phyloP scores from a whole-genome alignment of 805 yeast genomes.

The Kluyveromyces dobzhanskii region DNA sequence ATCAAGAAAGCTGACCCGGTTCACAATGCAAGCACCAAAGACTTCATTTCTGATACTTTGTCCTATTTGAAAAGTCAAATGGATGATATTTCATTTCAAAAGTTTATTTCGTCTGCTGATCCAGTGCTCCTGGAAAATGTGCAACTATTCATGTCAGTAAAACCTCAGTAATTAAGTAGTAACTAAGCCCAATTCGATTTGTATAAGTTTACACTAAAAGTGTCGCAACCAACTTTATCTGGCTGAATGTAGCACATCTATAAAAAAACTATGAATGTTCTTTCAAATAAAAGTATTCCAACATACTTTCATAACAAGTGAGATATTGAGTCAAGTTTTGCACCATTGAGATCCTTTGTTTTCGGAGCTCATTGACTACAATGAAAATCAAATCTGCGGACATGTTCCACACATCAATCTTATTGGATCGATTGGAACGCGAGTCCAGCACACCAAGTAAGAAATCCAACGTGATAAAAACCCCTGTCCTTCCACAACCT shows the following conservation, averaged over 20 bases:
- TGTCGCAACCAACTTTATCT: not conserved
- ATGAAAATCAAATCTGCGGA: slow-evolving; percentile 49
- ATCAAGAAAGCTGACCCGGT: slow-evolving; percentile 40
- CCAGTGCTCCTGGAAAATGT: slow-evolving; percentile 21
- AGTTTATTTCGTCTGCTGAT: slow-evolving; percentile 16
- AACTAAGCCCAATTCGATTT: too few relatives aligned
- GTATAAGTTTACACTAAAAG: too few relatives aligned
- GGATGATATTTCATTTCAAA: slow-evolving; percentile 18
- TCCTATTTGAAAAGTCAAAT: slow-evolving; percentile 19
- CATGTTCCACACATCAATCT: slow-evolving; percentile 35
- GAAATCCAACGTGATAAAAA: slow-evolving; percentile 63
- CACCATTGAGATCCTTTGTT: slow-evolving; percentile 70
- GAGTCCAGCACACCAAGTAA: slow-evolving; percentile 28
- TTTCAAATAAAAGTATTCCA: slow-evolving; percentile 23
- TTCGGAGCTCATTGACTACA: slow-evolving; percentile 53
- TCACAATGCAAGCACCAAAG: slow-evolving; percentile 42
- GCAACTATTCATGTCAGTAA: slow-evolving; percentile 17
- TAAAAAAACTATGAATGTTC: slow-evolving; percentile 5
- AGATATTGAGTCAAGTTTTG: slow-evolving; percentile 66
- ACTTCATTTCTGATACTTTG: slow-evolving; percentile 32
- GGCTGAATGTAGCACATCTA: not conserved
- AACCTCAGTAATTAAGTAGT: slow-evolving; percentile 5
- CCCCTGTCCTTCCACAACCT: slow-evolving; percentile 95
- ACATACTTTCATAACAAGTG: slow-evolving; percentile 54
- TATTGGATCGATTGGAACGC: slow-evolving; percentile 28